A percentile compares a stretch with the other conserved stretches of the same genome.
Evolutionary conservation across 2,329 filamentous ascomycete species (phyloP).

Genomic region (Orbilia oligospora): DNA sequence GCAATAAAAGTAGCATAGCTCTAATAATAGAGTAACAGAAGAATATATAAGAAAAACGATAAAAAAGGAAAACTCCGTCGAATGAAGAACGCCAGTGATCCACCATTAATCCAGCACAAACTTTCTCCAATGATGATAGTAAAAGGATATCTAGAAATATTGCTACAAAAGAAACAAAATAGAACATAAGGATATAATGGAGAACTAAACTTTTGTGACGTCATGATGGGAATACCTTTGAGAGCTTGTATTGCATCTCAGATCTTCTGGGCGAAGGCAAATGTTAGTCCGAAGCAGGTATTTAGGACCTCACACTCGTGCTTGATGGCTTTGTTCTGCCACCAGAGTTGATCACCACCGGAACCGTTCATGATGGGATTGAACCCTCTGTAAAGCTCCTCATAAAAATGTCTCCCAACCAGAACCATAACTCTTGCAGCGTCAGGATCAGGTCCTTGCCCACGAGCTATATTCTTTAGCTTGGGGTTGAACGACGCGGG

Average conservation of each 20-base stretch:
- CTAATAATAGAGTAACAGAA: conserved; percentile 22
- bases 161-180: conserved; percentile 21
- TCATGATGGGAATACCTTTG: background rate
- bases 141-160: conserved; percentile 36
- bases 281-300: conserved; percentile 58
- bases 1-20: conserved; percentile 10
- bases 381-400: conserved; percentile 58
- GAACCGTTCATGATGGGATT: conserved; percentile 42
- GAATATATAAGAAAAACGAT: conserved; percentile 2
- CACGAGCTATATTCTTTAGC: conserved; percentile 47
- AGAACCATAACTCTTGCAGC: conserved; percentile 61
- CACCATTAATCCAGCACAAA: conserved; percentile 45
- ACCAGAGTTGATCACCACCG: conserved; percentile 55
- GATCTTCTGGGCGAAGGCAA: conserved; percentile 61
- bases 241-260: background rate
- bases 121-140: conserved; percentile 10
- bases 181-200: conserved; percentile 8
- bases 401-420: conserved; percentile 60
- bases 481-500: conserved; percentile 58
- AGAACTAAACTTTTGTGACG: conserved; percentile 14
- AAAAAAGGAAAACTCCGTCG: conserved; percentile 40
- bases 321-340: conserved; percentile 58
- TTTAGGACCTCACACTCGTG: conserved; percentile 60
- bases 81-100: conserved; percentile 57
- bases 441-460: conserved; percentile 56